Percentiles rank a stretch among this genome's conserved stretches.
These are phyloP conservation scores for Peniophora sp. DNA, from an alignment of 1,284 basidiomycete genomes.

Conservation along the genomic window DNA sequence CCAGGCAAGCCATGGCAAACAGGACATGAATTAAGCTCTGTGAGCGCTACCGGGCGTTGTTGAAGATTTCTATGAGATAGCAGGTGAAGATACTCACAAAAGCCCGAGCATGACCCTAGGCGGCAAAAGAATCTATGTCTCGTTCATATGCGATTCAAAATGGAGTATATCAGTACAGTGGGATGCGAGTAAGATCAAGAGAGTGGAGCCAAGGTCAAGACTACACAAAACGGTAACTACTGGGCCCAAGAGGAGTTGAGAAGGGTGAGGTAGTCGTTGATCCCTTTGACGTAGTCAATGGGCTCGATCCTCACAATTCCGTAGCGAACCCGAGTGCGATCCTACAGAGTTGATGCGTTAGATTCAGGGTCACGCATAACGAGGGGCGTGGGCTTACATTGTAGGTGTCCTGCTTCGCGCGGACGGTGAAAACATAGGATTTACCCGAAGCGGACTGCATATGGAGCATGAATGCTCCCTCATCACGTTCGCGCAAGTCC, in stretches of 20 bases:
- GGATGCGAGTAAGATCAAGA: not conserved
- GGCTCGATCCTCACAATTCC: conserved; percentile 62
- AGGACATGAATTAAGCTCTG: no score
- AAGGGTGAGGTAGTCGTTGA: conserved; percentile 48
- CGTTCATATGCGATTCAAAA: not conserved
- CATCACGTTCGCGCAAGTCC: conserved; percentile 51
- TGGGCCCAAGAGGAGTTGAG: conserved; percentile 33
- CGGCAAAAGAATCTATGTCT: no score
- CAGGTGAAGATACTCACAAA: no score
- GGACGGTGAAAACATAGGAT: conserved; percentile 80
- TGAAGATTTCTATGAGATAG: no score
- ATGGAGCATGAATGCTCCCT: conserved; percentile 51
- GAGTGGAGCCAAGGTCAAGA: not conserved
- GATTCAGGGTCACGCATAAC: conserved; percentile 2
- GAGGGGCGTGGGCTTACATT: conserved; percentile 46
- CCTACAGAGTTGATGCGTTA: conserved; percentile 34
- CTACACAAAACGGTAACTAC: conserved; percentile 11
- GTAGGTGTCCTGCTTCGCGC: conserved; percentile 83
- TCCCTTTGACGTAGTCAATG: conserved; percentile 73
- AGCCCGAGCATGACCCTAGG: no score
- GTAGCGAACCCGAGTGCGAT: conserved; percentile 74
- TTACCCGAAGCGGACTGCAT: conserved; percentile 64
- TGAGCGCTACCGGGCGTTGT: no score
- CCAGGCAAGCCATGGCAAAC: no score
- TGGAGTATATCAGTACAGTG: no score